Evolutionary conservation across 176 grass and related monocot genomes (phyloP), one percentile per base, ranked within the genome.

Genomic region (Poa pratensis): DNA sequence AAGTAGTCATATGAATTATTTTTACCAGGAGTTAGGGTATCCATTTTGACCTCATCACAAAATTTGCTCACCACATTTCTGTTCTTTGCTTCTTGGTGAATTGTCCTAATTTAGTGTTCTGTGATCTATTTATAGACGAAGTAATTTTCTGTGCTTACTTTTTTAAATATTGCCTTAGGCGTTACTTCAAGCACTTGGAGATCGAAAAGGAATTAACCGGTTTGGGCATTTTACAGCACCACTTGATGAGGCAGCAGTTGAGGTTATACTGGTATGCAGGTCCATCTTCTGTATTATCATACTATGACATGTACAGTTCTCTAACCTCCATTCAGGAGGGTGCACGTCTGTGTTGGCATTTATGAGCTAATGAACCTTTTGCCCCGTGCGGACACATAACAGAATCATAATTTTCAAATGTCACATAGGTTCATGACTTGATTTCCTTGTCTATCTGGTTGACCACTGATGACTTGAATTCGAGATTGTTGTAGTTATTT

Each of bases 211-310:
- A 86, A 98, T 98, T 49, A 88, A 94, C 24, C 77, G 93, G 32
- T 95, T 98, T 75, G 96, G 96, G 2, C 96, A 98, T 90, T 95
- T 98, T 89, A 86, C 88, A 67, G 93, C 93, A 49, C 96, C 93
- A 50, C 93, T 95, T 80, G 96, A 98, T 87, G 96, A 98, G 82
- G 91, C 96, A 60, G 91, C 93, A 7, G 83, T 94, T 82, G 86
- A 98, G 86, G 93, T 95, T 87, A 94, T 95, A 94, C 78, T 98
- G 88, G 96, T 95, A 95, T 23, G 32, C 20, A 43, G 0, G 5
- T 49, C 53, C 42, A 22, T 67, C 46, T 81, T 5, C 20, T 84
- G 12, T 62, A 73, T 48, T 68, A 79, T 39, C 9, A 67, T 74
- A 40, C 58, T 52, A 18, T 72, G 22, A 69, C 49, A 60, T 76